Conservation (phyloP, 2,329 filamentous ascomycete species). For the Dactylellina cionopaga region DNA sequence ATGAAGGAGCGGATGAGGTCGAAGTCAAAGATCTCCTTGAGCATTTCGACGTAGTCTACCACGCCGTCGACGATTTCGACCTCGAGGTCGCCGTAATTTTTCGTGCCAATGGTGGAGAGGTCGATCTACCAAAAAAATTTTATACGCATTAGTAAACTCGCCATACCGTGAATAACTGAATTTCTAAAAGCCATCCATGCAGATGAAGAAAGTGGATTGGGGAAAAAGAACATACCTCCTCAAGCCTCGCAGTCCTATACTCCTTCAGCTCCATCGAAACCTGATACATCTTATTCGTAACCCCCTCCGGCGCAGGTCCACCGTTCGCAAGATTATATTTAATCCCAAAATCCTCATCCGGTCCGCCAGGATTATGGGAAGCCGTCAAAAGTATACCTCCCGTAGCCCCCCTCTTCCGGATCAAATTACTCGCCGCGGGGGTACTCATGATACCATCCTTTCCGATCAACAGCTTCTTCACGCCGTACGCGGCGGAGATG, state of each 20-base stretch:
- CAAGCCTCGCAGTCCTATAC: constrained; percentile 91
- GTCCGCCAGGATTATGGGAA: constrained; percentile 97
- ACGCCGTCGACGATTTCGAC: constrained; percentile 96
- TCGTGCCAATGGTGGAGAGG: constrained; percentile 80
- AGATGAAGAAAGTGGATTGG: neutral
- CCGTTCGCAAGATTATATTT: constrained; percentile 99
- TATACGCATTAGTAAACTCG: neutral
- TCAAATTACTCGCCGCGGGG: constrained; percentile 93
- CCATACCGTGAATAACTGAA: neutral
- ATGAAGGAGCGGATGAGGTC: constrained; percentile 95
- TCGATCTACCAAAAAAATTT: constrained; percentile 63
- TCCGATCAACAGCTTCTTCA: constrained; percentile 97
- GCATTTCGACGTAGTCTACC: constrained; percentile 89
- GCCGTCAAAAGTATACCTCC: constrained; percentile 96
- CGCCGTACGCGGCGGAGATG: constrained; percentile 94
- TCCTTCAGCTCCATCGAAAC: constrained; percentile 86
- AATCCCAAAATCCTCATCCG: constrained; percentile 96
- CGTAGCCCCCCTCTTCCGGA: constrained; percentile 92
- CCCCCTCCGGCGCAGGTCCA: constrained; percentile 91
- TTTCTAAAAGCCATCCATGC: too few relatives aligned
- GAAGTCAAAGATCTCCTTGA: constrained; percentile 99
- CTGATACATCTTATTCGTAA: constrained; percentile 98
- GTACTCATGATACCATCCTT: constrained; percentile 97
- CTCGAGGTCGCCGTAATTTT: constrained; percentile 85
- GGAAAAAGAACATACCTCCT: constrained; percentile 68